phyloP scores from a whole-genome alignment of 169 alveolate species.

The Cryptosporidium felis region DNA sequence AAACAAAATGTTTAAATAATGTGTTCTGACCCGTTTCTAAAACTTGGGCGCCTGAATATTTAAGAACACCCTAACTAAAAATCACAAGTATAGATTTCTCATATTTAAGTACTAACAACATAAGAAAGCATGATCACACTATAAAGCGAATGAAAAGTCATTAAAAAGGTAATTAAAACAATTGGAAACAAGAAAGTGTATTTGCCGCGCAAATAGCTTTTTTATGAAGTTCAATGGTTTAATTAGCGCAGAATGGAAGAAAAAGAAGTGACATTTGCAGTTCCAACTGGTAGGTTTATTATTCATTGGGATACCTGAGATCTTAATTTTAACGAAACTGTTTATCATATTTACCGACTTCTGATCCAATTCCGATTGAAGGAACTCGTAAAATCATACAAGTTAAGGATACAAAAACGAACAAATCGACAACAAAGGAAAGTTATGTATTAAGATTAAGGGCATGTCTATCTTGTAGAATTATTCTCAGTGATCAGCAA shows the following conservation, averaged over 20 bases:
- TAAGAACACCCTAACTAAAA: too few relatives aligned
- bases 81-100: too few relatives aligned
- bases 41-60: too few relatives aligned
- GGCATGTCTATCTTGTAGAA: conserved; percentile 85
- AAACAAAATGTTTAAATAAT: too few relatives aligned
- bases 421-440: conserved; percentile 40
- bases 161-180: neutral
- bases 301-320: neutral
- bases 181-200: neutral
- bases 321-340: neutral
- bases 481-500: conserved; percentile 84
- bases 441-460: conserved; percentile 76
- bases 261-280: conserved; percentile 35
- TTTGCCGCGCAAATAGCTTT: neutral
- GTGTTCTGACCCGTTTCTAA: too few relatives aligned
- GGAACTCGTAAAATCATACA: conserved; percentile 48
- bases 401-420: conserved; percentile 47
- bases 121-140: too few relatives aligned
- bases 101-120: too few relatives aligned
- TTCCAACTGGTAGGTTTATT: conserved; percentile 62
- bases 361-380: neutral
- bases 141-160: neutral
- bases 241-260: conserved; percentile 10
- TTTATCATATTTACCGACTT: neutral
- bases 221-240: neutral